These are phyloP conservation scores for Sporormia fimetaria DNA, from an alignment of 495 filamentous ascomycete genomes.

Conservation along the genomic window DNA sequence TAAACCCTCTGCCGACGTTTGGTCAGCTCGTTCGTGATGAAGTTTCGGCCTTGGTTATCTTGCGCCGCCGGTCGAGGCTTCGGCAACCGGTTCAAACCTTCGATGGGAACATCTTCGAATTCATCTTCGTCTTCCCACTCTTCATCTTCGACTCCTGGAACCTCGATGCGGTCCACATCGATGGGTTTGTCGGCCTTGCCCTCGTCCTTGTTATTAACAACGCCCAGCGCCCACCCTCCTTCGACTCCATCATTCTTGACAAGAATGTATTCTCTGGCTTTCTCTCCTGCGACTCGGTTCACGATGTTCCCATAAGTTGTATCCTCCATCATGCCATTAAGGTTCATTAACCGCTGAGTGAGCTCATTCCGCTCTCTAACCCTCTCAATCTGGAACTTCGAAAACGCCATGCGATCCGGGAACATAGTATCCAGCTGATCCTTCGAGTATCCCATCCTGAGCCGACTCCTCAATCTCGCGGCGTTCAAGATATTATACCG, in stretches of 20 bases:
- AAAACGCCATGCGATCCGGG: constrained; percentile 95
- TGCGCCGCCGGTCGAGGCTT: constrained; percentile 29
- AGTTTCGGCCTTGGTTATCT: constrained; percentile 15
- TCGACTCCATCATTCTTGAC: constrained; percentile 91
- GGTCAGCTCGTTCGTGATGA: constrained; percentile 32
- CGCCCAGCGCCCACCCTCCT: constrained; percentile 93
- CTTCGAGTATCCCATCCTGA: constrained; percentile 92
- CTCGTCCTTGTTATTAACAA: constrained; percentile 68
- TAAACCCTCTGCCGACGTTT: constrained; percentile 39
- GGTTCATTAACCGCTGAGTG: constrained; percentile 91
- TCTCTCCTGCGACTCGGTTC: constrained; percentile 74
- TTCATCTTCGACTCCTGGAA: constrained; percentile 44
- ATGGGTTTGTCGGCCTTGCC: constrained; percentile 74
- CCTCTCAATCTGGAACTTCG: constrained; percentile 87
- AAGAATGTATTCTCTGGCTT: constrained; percentile 83
- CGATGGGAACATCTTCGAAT: constrained; percentile 94
- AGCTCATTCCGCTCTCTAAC: constrained; percentile 85
- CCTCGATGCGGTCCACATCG: constrained; percentile 62
- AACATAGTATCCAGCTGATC: constrained; percentile 95
- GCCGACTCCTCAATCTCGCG: constrained; percentile 68
- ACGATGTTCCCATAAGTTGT: constrained; percentile 50
- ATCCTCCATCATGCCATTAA: constrained; percentile 78
- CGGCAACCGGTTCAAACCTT: constrained; percentile 81
- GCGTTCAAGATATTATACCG: constrained; percentile 96
- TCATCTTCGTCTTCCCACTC: constrained; percentile 54